Percentiles rank a stretch among this genome's conserved stretches.
phyloP scores from a whole-genome alignment of 1,284 basidiomycete genomes.

The Porogramme epimiltina region DNA sequence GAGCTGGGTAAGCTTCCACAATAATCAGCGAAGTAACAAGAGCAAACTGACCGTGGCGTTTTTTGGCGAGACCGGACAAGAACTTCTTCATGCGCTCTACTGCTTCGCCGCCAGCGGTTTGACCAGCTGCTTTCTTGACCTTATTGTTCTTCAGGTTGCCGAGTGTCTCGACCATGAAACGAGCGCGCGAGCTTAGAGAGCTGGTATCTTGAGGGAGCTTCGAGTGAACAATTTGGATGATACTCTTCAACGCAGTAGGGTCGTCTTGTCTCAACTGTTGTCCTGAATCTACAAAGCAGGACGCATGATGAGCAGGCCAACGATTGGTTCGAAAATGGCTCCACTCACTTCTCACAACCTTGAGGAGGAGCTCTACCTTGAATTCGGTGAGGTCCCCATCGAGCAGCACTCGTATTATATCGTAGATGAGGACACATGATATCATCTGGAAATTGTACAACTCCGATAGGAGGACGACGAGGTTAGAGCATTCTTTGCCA shows the following conservation, averaged over 20 bases:
- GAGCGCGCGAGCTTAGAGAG: constrained; percentile 75
- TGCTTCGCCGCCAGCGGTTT: constrained; percentile 70
- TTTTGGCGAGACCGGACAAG: constrained; percentile 74
- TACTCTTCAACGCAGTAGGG: constrained; percentile 81
- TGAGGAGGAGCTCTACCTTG: constrained; percentile 86
- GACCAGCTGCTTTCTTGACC: constrained; percentile 58
- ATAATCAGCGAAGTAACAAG: not conserved
- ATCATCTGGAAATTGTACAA: constrained; percentile 96
- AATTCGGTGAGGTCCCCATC: constrained; percentile 70
- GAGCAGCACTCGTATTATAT: constrained; percentile 83
- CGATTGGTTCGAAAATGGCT: no score
- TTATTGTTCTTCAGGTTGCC: constrained; percentile 92
- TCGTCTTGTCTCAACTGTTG: constrained; percentile 88
- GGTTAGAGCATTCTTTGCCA: constrained; percentile 89
- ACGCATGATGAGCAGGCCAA: no score
- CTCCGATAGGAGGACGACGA: constrained; percentile 87
- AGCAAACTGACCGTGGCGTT: constrained; percentile 61
- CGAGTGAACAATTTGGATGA: constrained; percentile 81
- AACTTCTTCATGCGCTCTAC: constrained; percentile 87
- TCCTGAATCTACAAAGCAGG: constrained; percentile 65
- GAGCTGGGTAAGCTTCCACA: not conserved
- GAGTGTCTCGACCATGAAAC: constrained; percentile 93
- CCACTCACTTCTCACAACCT: constrained; percentile 83
- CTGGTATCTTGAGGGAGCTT: constrained; percentile 63
- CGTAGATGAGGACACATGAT: constrained; percentile 87